Conservation (phyloP, 1,284 basidiomycete genomes). For the Sporisorium sorghi region DNA sequence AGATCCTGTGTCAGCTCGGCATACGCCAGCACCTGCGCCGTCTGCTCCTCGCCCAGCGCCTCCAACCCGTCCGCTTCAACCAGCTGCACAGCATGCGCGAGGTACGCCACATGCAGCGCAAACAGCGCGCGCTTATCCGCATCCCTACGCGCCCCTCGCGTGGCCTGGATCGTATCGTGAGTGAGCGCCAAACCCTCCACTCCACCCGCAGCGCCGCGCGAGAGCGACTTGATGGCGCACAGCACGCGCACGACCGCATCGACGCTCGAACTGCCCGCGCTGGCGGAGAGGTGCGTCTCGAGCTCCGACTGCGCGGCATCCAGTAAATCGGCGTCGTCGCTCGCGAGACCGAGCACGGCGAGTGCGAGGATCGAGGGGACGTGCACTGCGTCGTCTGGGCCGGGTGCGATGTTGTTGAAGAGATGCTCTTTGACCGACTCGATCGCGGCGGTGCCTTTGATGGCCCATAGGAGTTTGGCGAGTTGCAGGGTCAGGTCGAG, state of each 20-base stretch:
- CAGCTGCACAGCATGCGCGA: conserved; percentile 18
- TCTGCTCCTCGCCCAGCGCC: conserved; percentile 9
- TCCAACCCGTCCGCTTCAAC: background rate
- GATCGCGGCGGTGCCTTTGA: background rate
- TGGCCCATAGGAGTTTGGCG: conserved; percentile 27
- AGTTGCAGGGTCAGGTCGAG: conserved; percentile 25
- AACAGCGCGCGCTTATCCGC: conserved; percentile 25
- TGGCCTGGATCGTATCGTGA: conserved; percentile 27
- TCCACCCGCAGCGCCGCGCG: background rate
- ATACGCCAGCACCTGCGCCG: conserved; percentile 26
- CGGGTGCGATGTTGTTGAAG: conserved; percentile 20
- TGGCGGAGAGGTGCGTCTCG: conserved; percentile 6
- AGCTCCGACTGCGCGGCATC: conserved; percentile 89
- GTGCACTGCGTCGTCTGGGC: conserved; percentile 69
- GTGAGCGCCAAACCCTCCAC: conserved; percentile 11
- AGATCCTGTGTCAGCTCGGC: conserved; percentile 22
- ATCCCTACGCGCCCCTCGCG: conserved; percentile 1
- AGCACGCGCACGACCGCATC: conserved; percentile 25
- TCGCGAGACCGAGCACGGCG: conserved; percentile 85
- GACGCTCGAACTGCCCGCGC: background rate
- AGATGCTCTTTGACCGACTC: conserved; percentile 30
- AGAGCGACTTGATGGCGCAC: conserved; percentile 15
- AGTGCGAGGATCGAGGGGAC: conserved; percentile 83
- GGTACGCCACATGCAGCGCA: conserved; percentile 23
- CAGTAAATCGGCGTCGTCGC: conserved; percentile 80